A percentile compares a stretch with the other conserved stretches of the same genome.
Conservation (phyloP, 164 flowering plant species). For the Kalanchoe fedtschenkoi region DNA sequence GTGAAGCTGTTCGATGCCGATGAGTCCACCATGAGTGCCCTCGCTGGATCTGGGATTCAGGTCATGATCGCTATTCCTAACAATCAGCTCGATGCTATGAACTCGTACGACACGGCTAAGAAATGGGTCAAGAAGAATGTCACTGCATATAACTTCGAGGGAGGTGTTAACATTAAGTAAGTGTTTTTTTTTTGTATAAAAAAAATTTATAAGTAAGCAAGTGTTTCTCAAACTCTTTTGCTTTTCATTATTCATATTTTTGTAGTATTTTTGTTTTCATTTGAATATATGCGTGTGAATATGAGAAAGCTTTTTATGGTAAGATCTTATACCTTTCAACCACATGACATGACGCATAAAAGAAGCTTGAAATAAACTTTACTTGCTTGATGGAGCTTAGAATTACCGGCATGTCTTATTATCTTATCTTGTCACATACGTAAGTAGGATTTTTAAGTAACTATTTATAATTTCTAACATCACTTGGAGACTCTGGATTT, state of each 20-base stretch:
- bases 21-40: constrained; percentile 32
- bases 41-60: constrained; percentile 61
- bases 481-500: background rate
- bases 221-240: too few species aligned
- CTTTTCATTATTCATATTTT: too few species aligned
- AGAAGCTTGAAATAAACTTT: too few species aligned
- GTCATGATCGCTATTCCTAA: constrained; percentile 89
- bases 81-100: constrained; percentile 31
- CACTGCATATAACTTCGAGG: constrained; percentile 32
- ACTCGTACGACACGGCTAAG: constrained; percentile 38
- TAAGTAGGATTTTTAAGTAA: background rate
- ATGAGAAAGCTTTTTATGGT: too few species aligned
- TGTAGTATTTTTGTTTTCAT: too few species aligned
- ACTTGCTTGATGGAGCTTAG: background rate
- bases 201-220: too few species aligned
- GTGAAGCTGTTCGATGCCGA: constrained; percentile 88
- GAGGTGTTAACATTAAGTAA: constrained; percentile 71
- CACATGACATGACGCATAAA: too few species aligned
- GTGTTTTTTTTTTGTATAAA: background rate
- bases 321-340: too few species aligned
- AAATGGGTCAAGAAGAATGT: constrained; percentile 65
- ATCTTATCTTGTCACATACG: background rate
- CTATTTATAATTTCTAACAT: background rate
- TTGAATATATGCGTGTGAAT: too few species aligned
- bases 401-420: too few species aligned